Evolutionary conservation across 2,329 filamentous ascomycete species (phyloP).

Genomic region (Calonectria pauciramosa): DNA sequence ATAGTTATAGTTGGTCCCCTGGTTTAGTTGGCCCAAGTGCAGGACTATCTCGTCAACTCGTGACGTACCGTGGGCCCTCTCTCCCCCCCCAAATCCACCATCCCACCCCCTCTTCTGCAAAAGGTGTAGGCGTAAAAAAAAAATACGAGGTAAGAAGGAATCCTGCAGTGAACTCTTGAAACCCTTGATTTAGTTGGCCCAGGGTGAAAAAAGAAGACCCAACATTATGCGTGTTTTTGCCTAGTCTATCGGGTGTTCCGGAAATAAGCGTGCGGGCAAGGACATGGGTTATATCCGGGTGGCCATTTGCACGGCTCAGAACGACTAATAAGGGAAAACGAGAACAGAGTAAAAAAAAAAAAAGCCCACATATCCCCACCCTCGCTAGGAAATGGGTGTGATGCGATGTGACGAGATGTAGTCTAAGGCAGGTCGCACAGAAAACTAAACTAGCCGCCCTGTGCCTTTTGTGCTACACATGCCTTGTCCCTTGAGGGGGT

Average conservation of each 20-base stretch:
- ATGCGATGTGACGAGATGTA: slow-evolving; percentile 26
- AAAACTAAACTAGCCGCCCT: slow-evolving; percentile 20
- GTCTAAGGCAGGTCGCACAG: slow-evolving; percentile 27
- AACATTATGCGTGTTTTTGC: background rate
- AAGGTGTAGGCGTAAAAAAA: background rate
- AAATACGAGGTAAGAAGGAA: background rate
- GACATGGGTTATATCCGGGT: background rate
- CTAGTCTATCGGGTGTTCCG: background rate
- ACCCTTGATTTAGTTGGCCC: background rate
- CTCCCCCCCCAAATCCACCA: background rate
- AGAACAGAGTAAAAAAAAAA: background rate
- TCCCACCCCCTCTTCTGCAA: background rate
- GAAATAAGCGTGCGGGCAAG: background rate
- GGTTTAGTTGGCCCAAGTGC: slow-evolving; percentile 15
- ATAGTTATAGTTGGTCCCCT: slow-evolving; percentile 2
- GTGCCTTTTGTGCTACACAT: slow-evolving; percentile 20
- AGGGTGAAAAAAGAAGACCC: no score
- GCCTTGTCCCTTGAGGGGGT: slow-evolving; percentile 1
- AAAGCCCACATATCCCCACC: slow-evolving; percentile 16
- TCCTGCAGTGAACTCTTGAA: background rate
- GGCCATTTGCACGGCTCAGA: background rate
- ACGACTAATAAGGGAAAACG: background rate
- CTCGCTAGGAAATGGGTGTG: slow-evolving; percentile 23
- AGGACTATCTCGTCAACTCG: slow-evolving; percentile 8
- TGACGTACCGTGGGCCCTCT: background rate